A percentile compares a stretch with the other conserved stretches of the same genome.
These are phyloP conservation scores for Jacaranda mimosifolia DNA, from an alignment of 257 asterid genomes.

Conservation along the genomic window DNA sequence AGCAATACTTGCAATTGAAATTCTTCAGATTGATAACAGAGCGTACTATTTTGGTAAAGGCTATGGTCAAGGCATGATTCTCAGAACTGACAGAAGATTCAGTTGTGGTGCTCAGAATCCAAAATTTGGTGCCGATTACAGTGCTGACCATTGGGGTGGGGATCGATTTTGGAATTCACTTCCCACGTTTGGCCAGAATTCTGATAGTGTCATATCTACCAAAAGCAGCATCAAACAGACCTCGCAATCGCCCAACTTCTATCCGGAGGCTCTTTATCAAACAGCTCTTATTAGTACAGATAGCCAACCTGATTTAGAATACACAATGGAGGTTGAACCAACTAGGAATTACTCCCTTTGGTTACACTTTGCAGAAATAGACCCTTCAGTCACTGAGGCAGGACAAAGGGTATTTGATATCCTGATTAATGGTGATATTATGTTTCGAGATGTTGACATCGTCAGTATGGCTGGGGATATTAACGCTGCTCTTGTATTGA, in stretches of 20 bases:
- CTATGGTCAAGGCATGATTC: conserved; percentile 83
- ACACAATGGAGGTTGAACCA: conserved; percentile 87
- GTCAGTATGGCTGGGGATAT: conserved; percentile 70
- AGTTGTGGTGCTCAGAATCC: conserved; percentile 71
- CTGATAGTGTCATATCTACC: conserved; percentile 58
- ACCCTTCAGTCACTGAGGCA: conserved; percentile 65
- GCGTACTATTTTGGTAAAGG: conserved; percentile 79
- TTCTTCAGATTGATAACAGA: conserved; percentile 82
- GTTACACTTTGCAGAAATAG: conserved; percentile 98
- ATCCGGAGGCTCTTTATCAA: conserved; percentile 86
- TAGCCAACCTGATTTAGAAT: conserved; percentile 66
- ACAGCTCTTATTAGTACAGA: conserved; percentile 73
- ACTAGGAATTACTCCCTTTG: conserved; percentile 84
- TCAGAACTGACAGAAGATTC: conserved; percentile 79
- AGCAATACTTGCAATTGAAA: conserved; percentile 86
- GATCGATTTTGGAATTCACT: conserved; percentile 88
- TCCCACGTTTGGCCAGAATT: conserved; percentile 58
- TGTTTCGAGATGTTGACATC: conserved; percentile 69
- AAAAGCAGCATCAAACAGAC: conserved; percentile 52
- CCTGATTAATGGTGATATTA: conserved; percentile 70
- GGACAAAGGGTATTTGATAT: conserved; percentile 86
- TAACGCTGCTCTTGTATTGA: conserved; percentile 80
- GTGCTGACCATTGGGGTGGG: conserved; percentile 92
- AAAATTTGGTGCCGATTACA: conserved; percentile 77
- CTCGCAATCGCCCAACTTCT: conserved; percentile 80